These are phyloP conservation scores for Singerocomus rubriflavus DNA, from an alignment of 1,284 basidiomycete genomes.

Conservation along the genomic window DNA sequence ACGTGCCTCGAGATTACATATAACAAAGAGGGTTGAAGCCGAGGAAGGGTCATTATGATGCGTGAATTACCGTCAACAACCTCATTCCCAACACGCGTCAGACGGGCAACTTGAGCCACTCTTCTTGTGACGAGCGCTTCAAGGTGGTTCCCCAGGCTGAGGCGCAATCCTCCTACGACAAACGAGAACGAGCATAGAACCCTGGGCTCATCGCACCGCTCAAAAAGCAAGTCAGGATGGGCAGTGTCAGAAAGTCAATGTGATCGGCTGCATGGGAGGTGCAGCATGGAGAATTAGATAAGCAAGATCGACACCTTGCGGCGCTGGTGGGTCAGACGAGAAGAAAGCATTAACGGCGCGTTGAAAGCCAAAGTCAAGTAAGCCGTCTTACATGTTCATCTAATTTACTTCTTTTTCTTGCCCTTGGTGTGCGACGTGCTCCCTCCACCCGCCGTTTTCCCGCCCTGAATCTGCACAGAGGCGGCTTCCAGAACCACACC, in stretches of 20 bases:
- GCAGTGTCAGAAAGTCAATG: neutral
- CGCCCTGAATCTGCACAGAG: conserved; percentile 32
- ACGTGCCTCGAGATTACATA: conserved; percentile 17
- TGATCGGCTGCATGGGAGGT: conserved; percentile 12
- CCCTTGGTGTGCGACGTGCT: conserved; percentile 39
- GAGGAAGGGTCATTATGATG: conserved; percentile 25
- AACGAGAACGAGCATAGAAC: neutral
- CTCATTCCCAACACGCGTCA: conserved; percentile 30
- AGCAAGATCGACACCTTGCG: conserved; percentile 15
- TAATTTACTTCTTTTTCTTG: conserved; percentile 49
- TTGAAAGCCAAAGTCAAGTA: conserved; percentile 17
- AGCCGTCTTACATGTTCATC: conserved; percentile 22
- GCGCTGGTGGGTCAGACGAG: conserved; percentile 20
- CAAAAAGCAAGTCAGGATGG: neutral
- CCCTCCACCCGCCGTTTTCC: conserved; percentile 36
- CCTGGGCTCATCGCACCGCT: conserved; percentile 1
- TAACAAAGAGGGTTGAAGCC: conserved; percentile 22
- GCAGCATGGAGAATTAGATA: conserved; percentile 28
- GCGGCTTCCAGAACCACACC: conserved; percentile 42
- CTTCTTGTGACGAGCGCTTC: conserved; percentile 6
- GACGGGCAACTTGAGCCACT: conserved; percentile 20
- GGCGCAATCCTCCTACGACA: neutral
- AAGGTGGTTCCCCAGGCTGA: neutral
- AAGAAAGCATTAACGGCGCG: conserved; percentile 24
- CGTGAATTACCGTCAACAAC: conserved; percentile 27